Percentiles rank a stretch among this genome's conserved stretches.
phyloP scores from a whole-genome alignment of 176 grass and related monocot species.

The Triticum turgidum region DNA sequence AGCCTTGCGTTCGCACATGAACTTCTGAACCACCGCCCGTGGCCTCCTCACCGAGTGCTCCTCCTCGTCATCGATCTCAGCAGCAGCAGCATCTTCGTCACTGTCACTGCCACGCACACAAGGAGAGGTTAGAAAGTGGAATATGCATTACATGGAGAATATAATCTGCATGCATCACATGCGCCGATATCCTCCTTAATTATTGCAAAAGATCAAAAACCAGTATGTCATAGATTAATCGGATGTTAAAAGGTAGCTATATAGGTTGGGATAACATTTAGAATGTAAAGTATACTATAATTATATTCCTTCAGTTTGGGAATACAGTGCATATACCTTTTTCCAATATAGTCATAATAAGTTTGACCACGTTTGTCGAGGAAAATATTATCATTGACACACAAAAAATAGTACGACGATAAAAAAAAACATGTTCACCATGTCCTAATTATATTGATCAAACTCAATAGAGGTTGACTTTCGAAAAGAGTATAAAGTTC shows the following conservation, averaged over 20 bases:
- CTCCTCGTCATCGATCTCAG: not conserved
- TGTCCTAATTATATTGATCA: not conserved
- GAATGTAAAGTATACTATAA: not conserved
- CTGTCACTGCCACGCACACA: not conserved
- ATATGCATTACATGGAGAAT: not conserved
- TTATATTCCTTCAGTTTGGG: too few relatives aligned
- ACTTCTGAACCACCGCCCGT: constrained; percentile 26
- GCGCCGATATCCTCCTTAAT: not conserved
- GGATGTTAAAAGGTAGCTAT: not conserved
- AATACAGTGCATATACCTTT: not conserved
- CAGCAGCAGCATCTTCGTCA: not conserved
- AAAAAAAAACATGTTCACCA: not conserved
- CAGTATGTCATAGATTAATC: not conserved
- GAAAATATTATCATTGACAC: not conserved
- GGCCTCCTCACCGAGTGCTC: not conserved
- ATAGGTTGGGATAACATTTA: not conserved
- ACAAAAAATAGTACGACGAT: too few relatives aligned
- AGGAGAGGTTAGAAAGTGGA: not conserved
- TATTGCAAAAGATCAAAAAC: not conserved
- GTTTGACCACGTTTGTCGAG: not conserved
- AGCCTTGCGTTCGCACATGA: constrained; percentile 21
- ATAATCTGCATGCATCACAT: not conserved
- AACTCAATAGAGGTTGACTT: not conserved
- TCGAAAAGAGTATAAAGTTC: not conserved
- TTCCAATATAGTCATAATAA: not conserved